Percentiles rank a stretch among this genome's conserved stretches.
Evolutionary conservation across 805 yeast species (phyloP).

Genomic region (Saccharomycopsis javanensis): DNA sequence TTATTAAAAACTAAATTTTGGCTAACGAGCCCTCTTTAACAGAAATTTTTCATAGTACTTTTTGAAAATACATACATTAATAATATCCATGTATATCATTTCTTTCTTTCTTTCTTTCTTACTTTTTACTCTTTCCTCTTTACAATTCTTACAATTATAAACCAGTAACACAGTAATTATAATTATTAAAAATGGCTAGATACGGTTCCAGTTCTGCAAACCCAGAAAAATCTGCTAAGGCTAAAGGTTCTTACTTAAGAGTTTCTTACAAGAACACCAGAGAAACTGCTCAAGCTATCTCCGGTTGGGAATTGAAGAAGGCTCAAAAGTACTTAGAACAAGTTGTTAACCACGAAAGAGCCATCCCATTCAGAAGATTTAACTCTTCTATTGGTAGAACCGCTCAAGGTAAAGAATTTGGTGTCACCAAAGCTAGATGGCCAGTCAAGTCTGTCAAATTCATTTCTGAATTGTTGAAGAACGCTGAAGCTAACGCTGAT

Average conservation of each 20-base stretch:
- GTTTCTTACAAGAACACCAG: conserved; percentile 99
- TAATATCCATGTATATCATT: too few relatives aligned
- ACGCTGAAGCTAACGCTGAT: conserved; percentile 99
- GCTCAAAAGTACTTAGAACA: conserved; percentile 94
- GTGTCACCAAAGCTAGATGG: conserved; percentile 99
- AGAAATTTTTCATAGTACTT: too few relatives aligned
- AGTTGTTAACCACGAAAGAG: conserved; percentile 97
- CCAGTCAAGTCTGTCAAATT: conserved; percentile 97
- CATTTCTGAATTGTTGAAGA: conserved; percentile 86
- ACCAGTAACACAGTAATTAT: not conserved
- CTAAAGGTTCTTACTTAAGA: conserved; percentile 99
- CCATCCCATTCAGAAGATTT: conserved; percentile 98
- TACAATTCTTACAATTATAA: not conserved
- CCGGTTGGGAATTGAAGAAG: conserved; percentile 94
- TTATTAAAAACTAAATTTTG: too few relatives aligned
- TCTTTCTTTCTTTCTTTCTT: not conserved
- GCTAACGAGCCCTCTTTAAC: too few relatives aligned
- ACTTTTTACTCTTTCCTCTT: not conserved
- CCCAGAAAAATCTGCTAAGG: conserved; percentile 99
- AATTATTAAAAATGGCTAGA: conserved; percentile 70
- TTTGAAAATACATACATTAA: too few relatives aligned
- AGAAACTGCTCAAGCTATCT: conserved; percentile 97
- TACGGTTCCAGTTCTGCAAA: conserved; percentile 98
- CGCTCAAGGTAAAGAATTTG: conserved; percentile 99
- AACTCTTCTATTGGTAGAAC: conserved; percentile 97